Evolutionary conservation across 495 filamentous ascomycete genomes (phyloP), one percentile per base, ranked within the genome.

Genomic region (Thermothielavioides terrestris): DNA sequence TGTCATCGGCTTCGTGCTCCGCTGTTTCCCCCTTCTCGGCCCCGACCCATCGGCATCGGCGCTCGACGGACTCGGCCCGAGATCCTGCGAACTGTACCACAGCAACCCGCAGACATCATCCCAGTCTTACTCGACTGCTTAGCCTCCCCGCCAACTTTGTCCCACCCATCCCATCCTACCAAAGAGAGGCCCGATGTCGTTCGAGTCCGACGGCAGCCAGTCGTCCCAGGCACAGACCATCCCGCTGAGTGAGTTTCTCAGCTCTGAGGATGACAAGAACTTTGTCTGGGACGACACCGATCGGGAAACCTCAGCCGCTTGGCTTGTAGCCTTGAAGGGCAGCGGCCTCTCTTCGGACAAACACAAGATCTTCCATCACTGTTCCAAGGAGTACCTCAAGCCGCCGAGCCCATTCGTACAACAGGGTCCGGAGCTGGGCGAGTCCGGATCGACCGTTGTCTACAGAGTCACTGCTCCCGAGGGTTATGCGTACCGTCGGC

Each of bases 281-380:
- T 66, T 66, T 18, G 31, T 40, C n/a, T 66, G 63, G 63, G 59
- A 62, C 34, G 53, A 56, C 3, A 35, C 14, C 1, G 42, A 41
- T 35, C 40, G 57, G 30, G 63, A 66, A 27, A 22, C 14, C 0
- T 46, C 47, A 3, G 56, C 49, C 0, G 59, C 36, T 2, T 66
- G 63, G 63, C 39, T 57, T 1, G n/a, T 12, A 8, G 61, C 63
- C 1, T 59, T 66, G 2, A 20, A 27, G 5, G 49, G 49, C 1
- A 55, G 55, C 12, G 50, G 51, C 2, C 61, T 66, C 15, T 51
- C 60, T 21, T 34, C 35, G 1, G 46, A 22, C 12, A 66, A 64
- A 36, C 63, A 66, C 55, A 66, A 66, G 45, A 59, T 66, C 4
- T 64, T 66, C 9, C 40, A 57, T 18, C 63, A 66, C 34, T n/a